Evolutionary conservation across 169 alveolate genomes (phyloP), one percentile per base, ranked within the genome.

Genomic region (Plasmodium knowlesi): DNA sequence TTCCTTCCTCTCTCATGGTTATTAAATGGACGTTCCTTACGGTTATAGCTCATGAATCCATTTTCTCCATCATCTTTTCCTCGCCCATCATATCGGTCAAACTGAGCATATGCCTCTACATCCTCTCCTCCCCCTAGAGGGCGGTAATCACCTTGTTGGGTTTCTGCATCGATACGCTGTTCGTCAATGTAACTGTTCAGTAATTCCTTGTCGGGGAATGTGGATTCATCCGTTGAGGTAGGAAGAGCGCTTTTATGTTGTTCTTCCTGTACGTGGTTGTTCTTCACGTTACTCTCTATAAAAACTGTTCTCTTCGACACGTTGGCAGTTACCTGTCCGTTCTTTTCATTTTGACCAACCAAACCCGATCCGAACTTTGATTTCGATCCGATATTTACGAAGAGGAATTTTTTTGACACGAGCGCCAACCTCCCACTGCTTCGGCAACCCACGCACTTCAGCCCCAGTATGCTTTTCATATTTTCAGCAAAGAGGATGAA

Each of bases 41-140:
- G 78, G 28, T 74, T 46, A 37, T 83, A 37, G 16, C 70, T 61
- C 79, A 85, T 57, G 67, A 85, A 85, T 16, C 93, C 93, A 34
- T 85, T 85, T 53, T 74, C 93, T 14, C 16, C 73, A n/a, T 5
- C 79, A 2, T 84, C 53, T 5, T 73, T 43, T 9, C 50, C 81
- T 70, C 70, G 19, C 41, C 61, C 81, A 54, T 74, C 86, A 54
- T 74, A 19, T 54, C 93, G 54, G 30, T 85, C 81, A 74, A 85
- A 85, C 25, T 39, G 34, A 41, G 43, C 5, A 54, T 67, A 83
- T 19, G n/a, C 53, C n/a, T 83, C 82, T 14, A 70, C 41, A 32
- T 83, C 74, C 30, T 71, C 57, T 8, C 41, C 37, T 8, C 41
- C 37, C 8, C 61, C 61, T 8, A 50, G 61, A 22, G 61, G 2